phyloP scores from a whole-genome alignment of 129 eudicot genomes.

The Deinandra increscens region DNA sequence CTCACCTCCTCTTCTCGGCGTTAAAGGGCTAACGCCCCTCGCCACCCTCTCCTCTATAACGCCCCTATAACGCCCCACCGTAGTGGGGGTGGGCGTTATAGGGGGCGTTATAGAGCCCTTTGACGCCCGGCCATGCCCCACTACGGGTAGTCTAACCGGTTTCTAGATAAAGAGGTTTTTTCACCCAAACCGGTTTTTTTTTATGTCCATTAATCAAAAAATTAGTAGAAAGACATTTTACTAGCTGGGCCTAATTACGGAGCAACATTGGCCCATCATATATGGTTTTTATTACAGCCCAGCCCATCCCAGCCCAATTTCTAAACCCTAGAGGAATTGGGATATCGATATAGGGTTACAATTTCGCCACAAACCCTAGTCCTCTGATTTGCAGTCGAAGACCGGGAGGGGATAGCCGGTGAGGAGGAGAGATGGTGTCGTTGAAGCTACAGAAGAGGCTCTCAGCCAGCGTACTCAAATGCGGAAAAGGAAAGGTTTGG shows the following conservation, averaged over 20 bases:
- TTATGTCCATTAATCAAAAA: no score
- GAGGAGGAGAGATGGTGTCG: slow-evolving; percentile 46
- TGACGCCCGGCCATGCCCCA: no score
- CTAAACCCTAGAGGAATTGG: slow-evolving; percentile 14
- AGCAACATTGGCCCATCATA: not conserved
- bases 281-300: not conserved
- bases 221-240: no score
- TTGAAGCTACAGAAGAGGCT: slow-evolving; percentile 67
- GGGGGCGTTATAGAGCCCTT: no score
- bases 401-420: not conserved
- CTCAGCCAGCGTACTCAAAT: slow-evolving; percentile 56
- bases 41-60: no score
- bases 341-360: slow-evolving; percentile 9
- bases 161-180: no score
- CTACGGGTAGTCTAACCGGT: no score
- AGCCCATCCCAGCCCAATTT: slow-evolving; percentile 30
- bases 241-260: not conserved
- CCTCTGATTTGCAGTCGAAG: slow-evolving; percentile 27
- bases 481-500: slow-evolving; percentile 64
- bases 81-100: no score
- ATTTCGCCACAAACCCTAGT: slow-evolving; percentile 12
- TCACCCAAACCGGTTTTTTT: no score
- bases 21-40: no score
- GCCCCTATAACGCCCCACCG: no score
- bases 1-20: no score